A percentile compares a stretch with the other conserved stretches of the same genome.
phyloP scores from a whole-genome alignment of 176 grass and related monocot species.

The Melocanna baccifera region DNA sequence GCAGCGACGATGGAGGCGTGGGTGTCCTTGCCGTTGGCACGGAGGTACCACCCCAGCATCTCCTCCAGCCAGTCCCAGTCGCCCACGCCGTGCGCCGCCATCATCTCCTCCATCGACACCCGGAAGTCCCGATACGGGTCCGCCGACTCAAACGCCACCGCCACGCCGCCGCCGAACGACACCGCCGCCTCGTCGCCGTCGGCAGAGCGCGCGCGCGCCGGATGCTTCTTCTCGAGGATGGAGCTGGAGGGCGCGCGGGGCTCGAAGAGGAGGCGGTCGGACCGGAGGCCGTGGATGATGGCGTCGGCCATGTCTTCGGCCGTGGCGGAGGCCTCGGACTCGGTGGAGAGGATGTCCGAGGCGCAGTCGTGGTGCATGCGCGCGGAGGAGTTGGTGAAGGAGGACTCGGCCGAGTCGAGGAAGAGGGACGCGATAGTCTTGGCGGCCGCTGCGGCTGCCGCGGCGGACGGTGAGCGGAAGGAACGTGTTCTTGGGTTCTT shows the following conservation, averaged over 20 bases:
- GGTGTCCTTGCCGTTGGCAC: slow-evolving; percentile 50
- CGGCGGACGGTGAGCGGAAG: slow-evolving; percentile 23
- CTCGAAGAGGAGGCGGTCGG: slow-evolving; percentile 72
- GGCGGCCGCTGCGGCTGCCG: background rate
- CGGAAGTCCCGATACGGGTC: slow-evolving; percentile 80
- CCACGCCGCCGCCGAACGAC: slow-evolving; percentile 38
- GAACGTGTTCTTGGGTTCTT: slow-evolving; percentile 55
- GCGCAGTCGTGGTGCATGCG: slow-evolving; percentile 36
- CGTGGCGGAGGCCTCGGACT: slow-evolving; percentile 33
- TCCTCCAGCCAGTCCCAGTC: slow-evolving; percentile 79
- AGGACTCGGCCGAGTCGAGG: slow-evolving; percentile 69
- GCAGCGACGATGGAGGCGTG: slow-evolving; percentile 63
- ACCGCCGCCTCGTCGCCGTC: no score
- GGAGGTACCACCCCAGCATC: slow-evolving; percentile 79
- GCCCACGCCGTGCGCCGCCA: slow-evolving; percentile 47
- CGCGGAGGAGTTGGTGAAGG: slow-evolving; percentile 59
- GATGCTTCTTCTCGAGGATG: slow-evolving; percentile 49
- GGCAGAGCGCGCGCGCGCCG: background rate
- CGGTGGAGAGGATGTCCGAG: slow-evolving; percentile 60
- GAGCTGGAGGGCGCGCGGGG: slow-evolving; percentile 64
- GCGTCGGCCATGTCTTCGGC: slow-evolving; percentile 55
- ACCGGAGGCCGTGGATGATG: slow-evolving; percentile 56
- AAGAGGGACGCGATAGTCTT: slow-evolving; percentile 54
- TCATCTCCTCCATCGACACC: slow-evolving; percentile 80
- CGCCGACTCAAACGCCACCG: slow-evolving; percentile 57